Evolutionary conservation across 768 basidiomycete species (phyloP).

Genomic region (Leccinum aurantiacum): DNA sequence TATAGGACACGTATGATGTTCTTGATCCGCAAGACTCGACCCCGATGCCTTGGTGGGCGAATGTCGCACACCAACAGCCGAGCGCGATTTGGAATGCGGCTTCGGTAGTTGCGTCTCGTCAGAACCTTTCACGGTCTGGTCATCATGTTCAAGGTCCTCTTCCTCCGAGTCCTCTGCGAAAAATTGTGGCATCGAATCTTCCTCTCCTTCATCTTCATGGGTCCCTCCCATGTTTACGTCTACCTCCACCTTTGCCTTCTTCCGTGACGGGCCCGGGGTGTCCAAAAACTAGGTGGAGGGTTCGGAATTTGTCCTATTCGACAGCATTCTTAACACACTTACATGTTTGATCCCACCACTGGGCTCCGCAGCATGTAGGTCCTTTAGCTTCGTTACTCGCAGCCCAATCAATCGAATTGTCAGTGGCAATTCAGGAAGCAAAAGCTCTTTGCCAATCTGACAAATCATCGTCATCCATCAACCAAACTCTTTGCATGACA

Average conservation of each 20-base stretch:
- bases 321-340: slow-evolving; percentile 20
- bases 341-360: slow-evolving; percentile 73
- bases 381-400: slow-evolving; percentile 85
- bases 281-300: slow-evolving; percentile 55
- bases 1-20: slow-evolving; percentile 64
- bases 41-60: slow-evolving; percentile 15
- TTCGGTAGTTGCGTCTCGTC: slow-evolving; percentile 5
- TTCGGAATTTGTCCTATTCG: not conserved
- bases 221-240: slow-evolving; percentile 9
- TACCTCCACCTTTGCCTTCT: slow-evolving; percentile 39
- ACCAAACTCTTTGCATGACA: not conserved
- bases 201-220: slow-evolving; percentile 24
- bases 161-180: slow-evolving; percentile 44
- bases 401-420: slow-evolving; percentile 85
- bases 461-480: slow-evolving; percentile 7
- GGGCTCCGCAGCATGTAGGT: slow-evolving; percentile 54
- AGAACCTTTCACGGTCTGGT: slow-evolving; percentile 5
- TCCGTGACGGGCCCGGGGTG: slow-evolving; percentile 36
- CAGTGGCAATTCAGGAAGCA: slow-evolving; percentile 78
- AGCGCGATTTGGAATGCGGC: slow-evolving; percentile 17
- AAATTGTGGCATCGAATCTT: slow-evolving; percentile 51
- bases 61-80: not conserved
- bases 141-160: slow-evolving; percentile 12
- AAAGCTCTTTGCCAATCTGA: slow-evolving; percentile 77
- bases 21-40: slow-evolving; percentile 7